Conservation (phyloP, 805 yeast species). For the Debaryomyces prosopidis region DNA sequence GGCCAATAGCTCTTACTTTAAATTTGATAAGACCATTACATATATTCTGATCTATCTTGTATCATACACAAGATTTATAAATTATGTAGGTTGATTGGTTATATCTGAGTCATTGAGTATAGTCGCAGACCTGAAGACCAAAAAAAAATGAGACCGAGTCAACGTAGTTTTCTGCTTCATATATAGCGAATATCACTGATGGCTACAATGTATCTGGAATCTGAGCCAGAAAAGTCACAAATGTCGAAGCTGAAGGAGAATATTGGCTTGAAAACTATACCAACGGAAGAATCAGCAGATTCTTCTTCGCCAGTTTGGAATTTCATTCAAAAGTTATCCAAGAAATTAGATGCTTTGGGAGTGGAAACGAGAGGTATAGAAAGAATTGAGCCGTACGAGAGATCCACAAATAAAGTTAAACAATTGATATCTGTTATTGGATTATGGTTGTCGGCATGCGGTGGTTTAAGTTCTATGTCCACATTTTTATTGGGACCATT, state of each 20-base stretch:
- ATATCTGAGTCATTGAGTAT: too few relatives aligned
- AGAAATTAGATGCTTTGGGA: constrained; percentile 48
- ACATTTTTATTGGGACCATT: constrained; percentile 77
- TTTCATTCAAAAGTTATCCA: constrained; percentile 11
- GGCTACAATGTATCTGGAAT: neutral
- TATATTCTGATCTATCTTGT: too few relatives aligned
- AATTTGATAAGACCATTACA: too few relatives aligned
- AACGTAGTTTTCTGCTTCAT: too few relatives aligned
- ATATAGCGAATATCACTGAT: neutral
- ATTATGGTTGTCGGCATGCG: constrained; percentile 83
- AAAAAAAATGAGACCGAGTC: too few relatives aligned
- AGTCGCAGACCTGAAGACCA: too few relatives aligned
- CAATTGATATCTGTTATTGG: constrained; percentile 55
- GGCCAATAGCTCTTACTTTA: too few relatives aligned
- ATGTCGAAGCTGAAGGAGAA: neutral
- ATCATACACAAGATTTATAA: too few relatives aligned
- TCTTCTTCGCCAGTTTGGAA: constrained; percentile 3
- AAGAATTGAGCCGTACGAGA: constrained; percentile 65
- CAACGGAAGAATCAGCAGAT: neutral
- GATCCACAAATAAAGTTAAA: constrained; percentile 41
- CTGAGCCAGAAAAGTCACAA: neutral
- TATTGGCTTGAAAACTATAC: neutral
- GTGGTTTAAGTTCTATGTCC: constrained; percentile 88
- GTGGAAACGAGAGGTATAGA: constrained; percentile 83
- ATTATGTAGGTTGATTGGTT: too few relatives aligned